phyloP scores from a whole-genome alignment of 2,329 filamentous ascomycete species.

The Aspergillus awamori region DNA sequence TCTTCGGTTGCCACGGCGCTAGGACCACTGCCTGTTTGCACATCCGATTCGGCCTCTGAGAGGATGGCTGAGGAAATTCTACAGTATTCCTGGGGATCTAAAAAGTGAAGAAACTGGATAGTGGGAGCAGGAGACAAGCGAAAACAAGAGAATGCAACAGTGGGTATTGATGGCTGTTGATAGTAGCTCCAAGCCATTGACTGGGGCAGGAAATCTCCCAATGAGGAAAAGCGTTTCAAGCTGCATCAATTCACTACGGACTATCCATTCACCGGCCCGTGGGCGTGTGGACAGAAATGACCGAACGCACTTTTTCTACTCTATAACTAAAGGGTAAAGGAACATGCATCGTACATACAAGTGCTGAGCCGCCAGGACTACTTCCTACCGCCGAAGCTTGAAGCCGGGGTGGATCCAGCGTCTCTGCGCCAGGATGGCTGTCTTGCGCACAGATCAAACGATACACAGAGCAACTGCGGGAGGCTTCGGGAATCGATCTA shows the following conservation, averaged over 20 bases:
- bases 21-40: background rate
- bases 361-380: background rate
- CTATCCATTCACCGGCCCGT: background rate
- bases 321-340: background rate
- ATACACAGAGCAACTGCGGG: background rate
- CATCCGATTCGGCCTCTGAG: background rate
- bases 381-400: background rate
- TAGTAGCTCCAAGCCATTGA: background rate
- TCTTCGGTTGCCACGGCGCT: background rate
- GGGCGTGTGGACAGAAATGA: background rate
- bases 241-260: background rate
- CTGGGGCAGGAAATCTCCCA: background rate
- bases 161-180: background rate
- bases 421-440: background rate
- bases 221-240: background rate
- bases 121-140: background rate
- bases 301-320: background rate
- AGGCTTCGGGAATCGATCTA: background rate
- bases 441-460: background rate
- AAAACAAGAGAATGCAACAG: background rate
- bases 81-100: background rate
- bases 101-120: background rate
- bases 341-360: background rate
- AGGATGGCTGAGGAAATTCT: background rate
- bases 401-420: background rate